These are phyloP conservation scores for Vaccinium myrtillus DNA, from an alignment of 148 eudicot species.

Conservation along the genomic window DNA sequence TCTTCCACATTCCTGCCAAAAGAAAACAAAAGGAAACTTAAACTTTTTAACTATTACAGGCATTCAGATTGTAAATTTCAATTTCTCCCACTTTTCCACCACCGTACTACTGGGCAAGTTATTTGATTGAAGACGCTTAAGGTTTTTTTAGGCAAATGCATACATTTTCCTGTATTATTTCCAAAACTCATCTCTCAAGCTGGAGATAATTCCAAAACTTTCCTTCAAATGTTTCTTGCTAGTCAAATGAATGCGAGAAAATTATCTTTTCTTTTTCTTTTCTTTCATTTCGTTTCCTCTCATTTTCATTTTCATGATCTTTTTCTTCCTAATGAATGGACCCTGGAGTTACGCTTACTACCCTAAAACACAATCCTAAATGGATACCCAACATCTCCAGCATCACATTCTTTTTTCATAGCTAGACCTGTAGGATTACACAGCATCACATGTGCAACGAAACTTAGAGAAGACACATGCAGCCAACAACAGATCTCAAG, in stretches of 20 bases:
- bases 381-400: neutral
- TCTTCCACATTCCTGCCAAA: too few species aligned
- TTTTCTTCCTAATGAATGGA: neutral
- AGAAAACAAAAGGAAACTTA: too few species aligned
- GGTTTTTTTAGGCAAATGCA: neutral
- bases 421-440: neutral
- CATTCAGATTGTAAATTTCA: neutral
- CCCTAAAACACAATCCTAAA: neutral
- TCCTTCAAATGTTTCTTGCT: neutral
- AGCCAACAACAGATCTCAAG: neutral
- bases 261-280: neutral
- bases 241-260: neutral
- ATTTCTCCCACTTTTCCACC: neutral
- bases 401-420: slow-evolving; percentile 1
- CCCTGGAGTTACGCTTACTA: neutral
- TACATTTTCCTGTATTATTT: neutral
- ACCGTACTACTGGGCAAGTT: neutral
- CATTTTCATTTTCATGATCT: neutral
- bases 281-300: neutral
- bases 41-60: too few species aligned
- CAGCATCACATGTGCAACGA: neutral
- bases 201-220: neutral
- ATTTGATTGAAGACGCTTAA: neutral
- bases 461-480: neutral
- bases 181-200: neutral